Evolutionary conservation across 2,329 filamentous ascomycete genomes (phyloP), one percentile per base, ranked within the genome.

Genomic region (Madurella fahalii): DNA sequence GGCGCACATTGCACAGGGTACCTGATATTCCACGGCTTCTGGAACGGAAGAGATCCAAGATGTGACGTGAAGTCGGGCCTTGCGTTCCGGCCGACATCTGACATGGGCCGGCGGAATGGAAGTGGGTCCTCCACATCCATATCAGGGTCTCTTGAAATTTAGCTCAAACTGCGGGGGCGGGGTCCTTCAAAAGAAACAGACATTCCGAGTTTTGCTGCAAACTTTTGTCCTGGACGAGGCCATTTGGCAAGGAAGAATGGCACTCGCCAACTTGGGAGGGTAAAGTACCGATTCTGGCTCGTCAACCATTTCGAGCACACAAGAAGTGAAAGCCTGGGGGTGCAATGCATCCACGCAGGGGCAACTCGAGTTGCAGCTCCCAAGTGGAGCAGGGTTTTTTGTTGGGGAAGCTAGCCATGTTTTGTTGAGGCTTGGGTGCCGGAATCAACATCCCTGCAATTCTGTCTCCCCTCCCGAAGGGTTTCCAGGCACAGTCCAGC

Each of bases 371-470:
- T 5, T 41, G 41, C 18, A 13, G 2, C 17, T 8, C 15, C 8
- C 25, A 47, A 48, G 51, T 50, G 47, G 47, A 31, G 40, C 11
- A 4, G 2, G 2, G 2, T 7, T 37, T 52, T 54, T 48, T 58
- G 55, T 55, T 55, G 53, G 53, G 55, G 32, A 52, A 40, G 51
- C 55, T 54, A 54, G 42, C 25, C 25, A 4, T 8, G n/a, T 58
- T 58, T 58, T 58, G 51, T 58, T 54, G 51, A 51, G 55, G 5
- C 17, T n/a, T 20, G 39, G 46, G 12, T 25, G 11, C 15, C 8
- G 39, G 13, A 17, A 12, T 20, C 11, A 20, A 9, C n/a, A 43
- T 13, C 17, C 11, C 9, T 41, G 40, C 16, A 2, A 3, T 11
- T 37, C 34, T 11, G 4, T 37, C 4, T 37, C 9, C 12, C 44